Base-by-base conservation (phyloP, 179 eudicot species). In the Heliamphora pulchella region DNA sequence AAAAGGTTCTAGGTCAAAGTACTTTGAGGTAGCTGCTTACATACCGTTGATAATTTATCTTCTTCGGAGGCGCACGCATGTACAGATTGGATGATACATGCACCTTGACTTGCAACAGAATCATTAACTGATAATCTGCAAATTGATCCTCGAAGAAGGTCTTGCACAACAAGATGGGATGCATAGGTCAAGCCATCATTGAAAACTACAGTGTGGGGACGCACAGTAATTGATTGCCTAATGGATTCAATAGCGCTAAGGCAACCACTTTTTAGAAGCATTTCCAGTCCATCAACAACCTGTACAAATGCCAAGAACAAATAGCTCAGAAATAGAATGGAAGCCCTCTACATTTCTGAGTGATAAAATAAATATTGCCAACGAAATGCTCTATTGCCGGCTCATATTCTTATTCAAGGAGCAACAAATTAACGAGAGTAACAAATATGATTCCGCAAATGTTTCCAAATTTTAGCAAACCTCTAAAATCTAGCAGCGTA, bases 251-350 rank as follows among this genome's bases (percentile, higher is more conserved):
- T 83, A 41, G 46, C 66, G 63, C 89, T 84, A 39, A 79, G 75
- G 80, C 81, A 81, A 59, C 84, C 81, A 53, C 73, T 80, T 71
- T 84, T 61, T 39, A 82, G 13, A 11, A 85, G 63, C 59, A 81
- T 65, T 76, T 92, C 91, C 78, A 86, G 76, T 77, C 87, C 98
- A 85, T 95, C 98, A 83, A 93, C 86, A 83, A 92, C 94, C 98
- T 95, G 88, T 11, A 67, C 41, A 77, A 82, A 78, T 66, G 63
- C 65, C 62, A 76, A 80, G 69, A 50, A 55, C 66, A 62, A 53
- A 71, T n/a, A 67, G 43, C 53, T 39, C 80, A 43, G 77, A 20
- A 7, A 43, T 15, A 20, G 61, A 61, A 61, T 17, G 51, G 66
- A 76, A 43, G 39, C 39, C n/a, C 43, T 41, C 9, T 10, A 3